Evolutionary conservation across 148 eudicot species (phyloP), one percentile per base, ranked within the genome.

Genomic region (Dianthus caryophyllus): DNA sequence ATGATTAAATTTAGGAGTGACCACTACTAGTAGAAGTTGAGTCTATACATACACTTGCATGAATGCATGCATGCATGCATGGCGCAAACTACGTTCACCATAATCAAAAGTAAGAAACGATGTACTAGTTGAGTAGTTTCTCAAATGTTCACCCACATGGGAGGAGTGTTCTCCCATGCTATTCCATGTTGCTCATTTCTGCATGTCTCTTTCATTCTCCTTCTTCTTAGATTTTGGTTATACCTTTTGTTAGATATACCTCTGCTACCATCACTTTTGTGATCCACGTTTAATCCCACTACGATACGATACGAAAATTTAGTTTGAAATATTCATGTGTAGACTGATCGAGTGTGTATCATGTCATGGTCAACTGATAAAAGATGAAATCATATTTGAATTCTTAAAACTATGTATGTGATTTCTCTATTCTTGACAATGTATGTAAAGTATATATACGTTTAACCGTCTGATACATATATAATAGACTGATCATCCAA

Each of bases 151-250:
- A 56, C 20, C 64, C 75, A 76, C 66, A 65, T 70, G 79, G 22
- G 60, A 64, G 70, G 70, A 57, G 64, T 75, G 65, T 75, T 30
- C 65, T 55, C 70, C 74, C 74, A 69, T 75, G 59, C 73, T 47
- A 38, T 51, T 61, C 62, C 46, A 25, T 57, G 39, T 44, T 57
- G 47, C 15, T 33, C n/a, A n/a, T n/a, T n/a, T n/a, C n/a, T n/a
- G 16, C 21, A 2, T 54, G 30, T 22, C 69, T 24, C n/a, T 61
- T 66, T 24, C n/a, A 38, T 66, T 58, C 17, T 66, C 51, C 66
- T 17, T n/a, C n/a, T 43, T 66, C 71, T 64, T 73, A 66, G 46
- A 26, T 56, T 56, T 48, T 56, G 21, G 25, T 2, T 24, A 53
- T 53, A 14, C 29, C 29, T 5, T 53, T 53, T 21, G 57, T 24